A percentile compares a stretch with the other conserved stretches of the same genome.
These are phyloP conservation scores for Termitomyces sp. DNA, from an alignment of 768 basidiomycete genomes.

Conservation along the genomic window DNA sequence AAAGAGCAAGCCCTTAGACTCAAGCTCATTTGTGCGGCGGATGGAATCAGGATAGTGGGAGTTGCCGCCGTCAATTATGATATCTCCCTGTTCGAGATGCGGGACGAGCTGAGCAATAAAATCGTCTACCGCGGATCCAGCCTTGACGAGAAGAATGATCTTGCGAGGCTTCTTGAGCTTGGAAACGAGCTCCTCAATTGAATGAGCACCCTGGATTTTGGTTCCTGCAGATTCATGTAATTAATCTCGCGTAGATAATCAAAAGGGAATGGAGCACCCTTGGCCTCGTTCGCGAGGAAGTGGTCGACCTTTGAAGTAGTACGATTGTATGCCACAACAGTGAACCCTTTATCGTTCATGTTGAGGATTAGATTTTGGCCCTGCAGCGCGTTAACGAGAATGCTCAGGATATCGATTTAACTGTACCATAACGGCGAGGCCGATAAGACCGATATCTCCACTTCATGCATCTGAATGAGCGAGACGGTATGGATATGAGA, in stretches of 20 bases:
- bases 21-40: slow-evolving; percentile 89
- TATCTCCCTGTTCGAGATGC: slow-evolving; percentile 91
- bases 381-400: slow-evolving; percentile 32
- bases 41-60: slow-evolving; percentile 99
- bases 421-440: slow-evolving; percentile 94
- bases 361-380: slow-evolving; percentile 97
- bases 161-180: slow-evolving; percentile 96
- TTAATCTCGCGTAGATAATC: slow-evolving; percentile 15
- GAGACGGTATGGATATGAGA: not conserved
- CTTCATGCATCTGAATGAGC: slow-evolving; percentile 34
- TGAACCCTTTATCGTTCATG: slow-evolving; percentile 99
- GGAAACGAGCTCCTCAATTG: slow-evolving; percentile 81
- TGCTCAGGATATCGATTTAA: slow-evolving; percentile 15
- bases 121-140: slow-evolving; percentile 91
- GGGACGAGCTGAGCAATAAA: slow-evolving; percentile 91
- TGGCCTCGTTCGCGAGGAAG: slow-evolving; percentile 96
- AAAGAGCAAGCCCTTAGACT: slow-evolving; percentile 91
- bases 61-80: slow-evolving; percentile 99
- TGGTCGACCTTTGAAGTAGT: slow-evolving; percentile 93
- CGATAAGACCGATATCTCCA: slow-evolving; percentile 97
- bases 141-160: slow-evolving; percentile 98
- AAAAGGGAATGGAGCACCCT: slow-evolving; percentile 55
- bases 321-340: slow-evolving; percentile 94
- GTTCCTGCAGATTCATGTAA: slow-evolving; percentile 55
- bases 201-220: slow-evolving; percentile 92